Conservation (phyloP, 1,139 yeast species). For the Spencermartinsiella ligniputridi region DNA sequence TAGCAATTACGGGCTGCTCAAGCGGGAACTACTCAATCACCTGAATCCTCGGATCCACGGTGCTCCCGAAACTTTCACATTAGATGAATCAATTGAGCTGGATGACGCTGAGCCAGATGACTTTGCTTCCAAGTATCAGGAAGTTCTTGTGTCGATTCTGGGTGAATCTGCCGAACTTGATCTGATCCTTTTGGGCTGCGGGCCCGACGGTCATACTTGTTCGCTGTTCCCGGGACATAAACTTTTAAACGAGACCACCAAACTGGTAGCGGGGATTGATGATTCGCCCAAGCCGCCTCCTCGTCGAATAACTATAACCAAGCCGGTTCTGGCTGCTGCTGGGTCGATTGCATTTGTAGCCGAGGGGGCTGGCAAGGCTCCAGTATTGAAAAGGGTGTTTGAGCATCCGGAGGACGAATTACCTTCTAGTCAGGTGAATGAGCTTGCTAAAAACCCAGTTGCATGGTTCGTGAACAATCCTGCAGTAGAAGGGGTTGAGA, state of each 20-base stretch:
- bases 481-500: slow-evolving; percentile 59
- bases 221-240: slow-evolving; percentile 58
- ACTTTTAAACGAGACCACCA: slow-evolving; percentile 28
- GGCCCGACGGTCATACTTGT: slow-evolving; percentile 80
- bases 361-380: slow-evolving; percentile 83
- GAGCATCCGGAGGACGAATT: slow-evolving; percentile 46
- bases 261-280: slow-evolving; percentile 40
- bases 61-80: slow-evolving; percentile 53
- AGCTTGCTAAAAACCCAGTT: slow-evolving; percentile 47
- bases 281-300: slow-evolving; percentile 81
- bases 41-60: slow-evolving; percentile 30
- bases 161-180: slow-evolving; percentile 42
- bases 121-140: slow-evolving; percentile 51
- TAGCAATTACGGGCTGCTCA: slow-evolving; percentile 63
- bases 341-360: slow-evolving; percentile 74
- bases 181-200: slow-evolving; percentile 65
- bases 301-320: slow-evolving; percentile 66
- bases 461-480: slow-evolving; percentile 78
- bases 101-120: slow-evolving; percentile 38
- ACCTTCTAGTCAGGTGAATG: slow-evolving; percentile 74
- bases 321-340: slow-evolving; percentile 56
- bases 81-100: slow-evolving; percentile 40
- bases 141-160: slow-evolving; percentile 39
- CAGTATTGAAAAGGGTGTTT: slow-evolving; percentile 66
- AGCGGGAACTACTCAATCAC: slow-evolving; percentile 49